Evolutionary conservation across 805 yeast species (phyloP), one percentile per base, ranked within the genome.

Genomic region (Komagataella pastoris): DNA sequence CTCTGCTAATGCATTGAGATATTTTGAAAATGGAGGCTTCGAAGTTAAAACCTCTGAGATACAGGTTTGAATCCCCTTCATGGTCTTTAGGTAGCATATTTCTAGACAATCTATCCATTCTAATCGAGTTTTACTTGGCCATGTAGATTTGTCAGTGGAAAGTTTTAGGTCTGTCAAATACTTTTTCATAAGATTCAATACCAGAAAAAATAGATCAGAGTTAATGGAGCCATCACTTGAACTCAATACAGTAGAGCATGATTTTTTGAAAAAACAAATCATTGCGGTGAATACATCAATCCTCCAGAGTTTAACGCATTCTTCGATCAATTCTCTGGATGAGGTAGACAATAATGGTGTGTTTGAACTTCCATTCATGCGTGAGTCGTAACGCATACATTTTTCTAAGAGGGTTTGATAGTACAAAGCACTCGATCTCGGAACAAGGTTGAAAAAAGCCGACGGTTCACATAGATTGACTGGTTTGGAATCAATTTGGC

Each of bases 391-490:
- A 7, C 40, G 12, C 40, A 30, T 30, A 30, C 40, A 30, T 10
- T 14, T 30, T 30, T 30, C 40, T 14, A 30, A 10, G 40, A 30
- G 40, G 8, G 14, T 30, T 14, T 8, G 40, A 10, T 30, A 30
- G 14, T 30, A 30, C 40, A 67, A 64, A 0, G 84, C 80, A 0
- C 80, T 79, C 53, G 85, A 75, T 56, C 76, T 78, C 0, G 90
- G 89, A 50, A 78, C 73, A 45, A 67, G 68, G 46, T 58, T 62
- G 49, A 66, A 70, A 59, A 69, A 75, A 3, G 80, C 60, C 24
- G 67, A 64, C 12, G 69, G 53, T 1, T 56, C 53, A 6, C 69
- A 59, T 17, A 70, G 53, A 23, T 61, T 65, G 55, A 70, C 70
- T 3, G 74, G 56, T 30, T 62, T 60, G n/a, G 64, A 62, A 2